A percentile compares a stretch with the other conserved stretches of the same genome.
Conservation (phyloP, 2,329 filamentous ascomycete species). For the Thelonectria rubi region DNA sequence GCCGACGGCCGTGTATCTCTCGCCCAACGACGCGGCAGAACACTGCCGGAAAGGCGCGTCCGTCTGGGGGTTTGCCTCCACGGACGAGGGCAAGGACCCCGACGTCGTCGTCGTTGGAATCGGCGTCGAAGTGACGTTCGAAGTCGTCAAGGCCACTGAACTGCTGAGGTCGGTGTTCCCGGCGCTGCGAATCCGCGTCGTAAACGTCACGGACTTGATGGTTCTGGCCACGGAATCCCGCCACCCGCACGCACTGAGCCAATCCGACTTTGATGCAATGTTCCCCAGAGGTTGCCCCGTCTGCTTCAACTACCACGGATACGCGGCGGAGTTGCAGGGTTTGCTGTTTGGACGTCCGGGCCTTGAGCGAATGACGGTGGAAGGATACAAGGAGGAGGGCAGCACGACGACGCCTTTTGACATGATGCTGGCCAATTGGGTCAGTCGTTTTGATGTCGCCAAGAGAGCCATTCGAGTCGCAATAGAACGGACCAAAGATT, state of each 20-base stretch:
- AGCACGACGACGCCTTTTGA: conserved; percentile 74
- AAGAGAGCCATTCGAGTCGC: conserved; percentile 61
- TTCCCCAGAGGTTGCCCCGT: conserved; percentile 66
- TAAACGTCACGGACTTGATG: conserved; percentile 75
- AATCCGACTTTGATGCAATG: conserved; percentile 61
- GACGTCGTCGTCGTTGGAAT: conserved; percentile 72
- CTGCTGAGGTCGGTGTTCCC: conserved; percentile 61
- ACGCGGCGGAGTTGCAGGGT: conserved; percentile 67
- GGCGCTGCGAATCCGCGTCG: conserved; percentile 64
- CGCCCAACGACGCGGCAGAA: conserved; percentile 64
- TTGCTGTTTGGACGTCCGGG: conserved; percentile 66
- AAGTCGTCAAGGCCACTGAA: conserved; percentile 68
- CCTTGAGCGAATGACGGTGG: conserved; percentile 62
- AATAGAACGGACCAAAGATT: conserved; percentile 56
- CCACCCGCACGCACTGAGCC: conserved; percentile 67
- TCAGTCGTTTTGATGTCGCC: conserved; percentile 68
- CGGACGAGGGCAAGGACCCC: conserved; percentile 62
- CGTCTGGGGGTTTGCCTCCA: conserved; percentile 70
- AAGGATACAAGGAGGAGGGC: conserved; percentile 71
- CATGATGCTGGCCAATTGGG: conserved; percentile 72
- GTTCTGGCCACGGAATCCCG: conserved; percentile 63
- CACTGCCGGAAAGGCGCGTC: conserved; percentile 69
- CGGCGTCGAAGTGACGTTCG: conserved; percentile 72
- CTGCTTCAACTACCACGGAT: conserved; percentile 75
- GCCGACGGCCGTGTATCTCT: conserved; percentile 68